These are phyloP conservation scores for Russula sp. DNA, from an alignment of 768 basidiomycete species.

Conservation along the genomic window DNA sequence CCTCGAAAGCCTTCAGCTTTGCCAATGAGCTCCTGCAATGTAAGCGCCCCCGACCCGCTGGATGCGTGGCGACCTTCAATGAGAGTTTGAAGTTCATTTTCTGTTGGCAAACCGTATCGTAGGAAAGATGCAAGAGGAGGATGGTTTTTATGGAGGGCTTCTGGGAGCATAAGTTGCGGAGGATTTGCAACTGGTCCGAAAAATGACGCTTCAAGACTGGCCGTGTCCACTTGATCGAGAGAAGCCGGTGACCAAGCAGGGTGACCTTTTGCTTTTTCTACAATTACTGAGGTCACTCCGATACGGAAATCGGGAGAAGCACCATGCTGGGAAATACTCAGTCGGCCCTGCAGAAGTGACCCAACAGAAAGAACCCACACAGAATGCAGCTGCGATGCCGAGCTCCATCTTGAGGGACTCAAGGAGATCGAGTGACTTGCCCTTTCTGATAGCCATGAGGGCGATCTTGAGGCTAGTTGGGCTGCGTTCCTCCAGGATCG, in stretches of 20 bases:
- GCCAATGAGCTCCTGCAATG: constrained; percentile 55
- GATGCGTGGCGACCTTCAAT: constrained; percentile 60
- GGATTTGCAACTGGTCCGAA: constrained; percentile 49
- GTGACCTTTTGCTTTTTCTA: constrained; percentile 45
- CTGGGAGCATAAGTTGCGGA: constrained; percentile 28
- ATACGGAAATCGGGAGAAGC: constrained; percentile 78
- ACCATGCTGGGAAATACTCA: constrained; percentile 44
- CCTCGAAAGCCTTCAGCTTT: constrained; percentile 45
- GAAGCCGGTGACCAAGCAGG: constrained; percentile 69
- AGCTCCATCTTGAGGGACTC: constrained; percentile 80
- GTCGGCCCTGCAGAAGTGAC: background rate
- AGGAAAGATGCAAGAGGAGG: constrained; percentile 26
- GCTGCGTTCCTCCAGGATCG: constrained; percentile 60
- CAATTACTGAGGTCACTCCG: constrained; percentile 69
- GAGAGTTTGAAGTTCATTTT: constrained; percentile 60
- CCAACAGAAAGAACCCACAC: constrained; percentile 48
- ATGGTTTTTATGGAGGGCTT: constrained; percentile 25
- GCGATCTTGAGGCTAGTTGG: constrained; percentile 92
- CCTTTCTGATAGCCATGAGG: constrained; percentile 69
- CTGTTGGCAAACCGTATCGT: constrained; percentile 64
- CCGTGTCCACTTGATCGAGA: constrained; percentile 50
- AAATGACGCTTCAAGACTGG: constrained; percentile 56
- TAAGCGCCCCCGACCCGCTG: constrained; percentile 57
- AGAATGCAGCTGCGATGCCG: constrained; percentile 82
- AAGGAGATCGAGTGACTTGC: constrained; percentile 54